These are phyloP conservation scores for Chalciporus chontae DNA, from an alignment of 768 basidiomycete genomes.

Conservation along the genomic window DNA sequence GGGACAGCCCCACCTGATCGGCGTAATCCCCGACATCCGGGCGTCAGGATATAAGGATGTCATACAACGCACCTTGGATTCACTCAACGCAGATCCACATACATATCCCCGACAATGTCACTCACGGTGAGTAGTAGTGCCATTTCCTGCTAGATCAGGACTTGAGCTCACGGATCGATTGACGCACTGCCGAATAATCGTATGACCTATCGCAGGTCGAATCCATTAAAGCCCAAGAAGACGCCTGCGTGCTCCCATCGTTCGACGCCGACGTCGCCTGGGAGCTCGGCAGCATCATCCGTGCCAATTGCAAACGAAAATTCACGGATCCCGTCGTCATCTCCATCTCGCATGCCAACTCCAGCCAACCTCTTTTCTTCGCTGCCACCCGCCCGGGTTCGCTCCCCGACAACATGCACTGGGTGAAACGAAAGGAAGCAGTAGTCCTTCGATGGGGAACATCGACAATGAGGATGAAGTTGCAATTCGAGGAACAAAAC, in stretches of 20 bases:
- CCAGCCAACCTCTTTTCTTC: slow-evolving; percentile 31
- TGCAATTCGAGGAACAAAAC: slow-evolving; percentile 1
- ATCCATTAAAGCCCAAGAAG: slow-evolving; percentile 23
- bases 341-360: slow-evolving; percentile 29
- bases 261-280: slow-evolving; percentile 34
- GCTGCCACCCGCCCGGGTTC: slow-evolving; percentile 27
- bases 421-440: slow-evolving; percentile 34
- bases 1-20: no score
- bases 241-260: slow-evolving; percentile 20
- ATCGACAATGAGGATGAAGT: slow-evolving; percentile 25
- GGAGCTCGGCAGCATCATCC: slow-evolving; percentile 29
- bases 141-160: neutral
- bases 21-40: no score
- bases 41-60: slow-evolving; percentile 1
- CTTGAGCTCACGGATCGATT: neutral
- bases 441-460: slow-evolving; percentile 30
- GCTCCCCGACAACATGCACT: slow-evolving; percentile 29
- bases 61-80: neutral
- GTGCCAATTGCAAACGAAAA: slow-evolving; percentile 14
- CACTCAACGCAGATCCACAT: neutral
- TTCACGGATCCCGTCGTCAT: slow-evolving; percentile 23
- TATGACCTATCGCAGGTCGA: slow-evolving; percentile 10
- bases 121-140: slow-evolving; percentile 9
- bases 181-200: no score
- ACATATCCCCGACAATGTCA: slow-evolving; percentile 1